These are phyloP conservation scores for Colletotrichum sojae DNA, from an alignment of 2,329 filamentous ascomycete species.

Conservation along the genomic window DNA sequence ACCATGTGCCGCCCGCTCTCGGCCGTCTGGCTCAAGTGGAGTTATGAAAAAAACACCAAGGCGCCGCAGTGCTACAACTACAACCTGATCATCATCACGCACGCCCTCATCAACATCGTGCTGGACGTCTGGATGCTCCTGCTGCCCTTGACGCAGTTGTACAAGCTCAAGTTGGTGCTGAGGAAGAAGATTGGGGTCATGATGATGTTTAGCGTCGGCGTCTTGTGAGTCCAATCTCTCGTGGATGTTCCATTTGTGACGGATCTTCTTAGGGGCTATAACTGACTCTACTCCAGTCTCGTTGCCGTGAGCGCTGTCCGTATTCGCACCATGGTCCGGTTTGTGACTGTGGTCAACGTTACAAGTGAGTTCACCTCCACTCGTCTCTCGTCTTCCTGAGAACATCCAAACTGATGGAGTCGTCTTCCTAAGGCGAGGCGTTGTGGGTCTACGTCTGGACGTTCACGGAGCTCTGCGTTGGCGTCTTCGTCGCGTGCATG, in stretches of 20 bases:
- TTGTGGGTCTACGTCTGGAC: conserved; percentile 24
- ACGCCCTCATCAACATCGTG: conserved; percentile 41
- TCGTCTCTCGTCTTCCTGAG: not conserved
- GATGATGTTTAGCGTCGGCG: conserved; percentile 13
- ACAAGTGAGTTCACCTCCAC: not conserved
- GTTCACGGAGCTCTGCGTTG: conserved; percentile 16
- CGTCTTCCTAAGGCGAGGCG: not conserved
- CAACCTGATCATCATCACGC: not conserved
- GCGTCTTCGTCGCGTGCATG: conserved; percentile 9
- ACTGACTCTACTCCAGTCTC: not conserved
- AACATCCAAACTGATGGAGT: not conserved
- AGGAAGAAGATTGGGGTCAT: conserved; percentile 41
- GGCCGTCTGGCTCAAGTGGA: conserved; percentile 11
- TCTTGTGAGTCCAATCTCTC: not conserved
- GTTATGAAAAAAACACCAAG: not conserved
- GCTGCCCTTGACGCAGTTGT: conserved; percentile 41
- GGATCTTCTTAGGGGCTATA: too few relatives aligned
- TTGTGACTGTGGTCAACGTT: not conserved
- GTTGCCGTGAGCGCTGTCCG: conserved; percentile 12
- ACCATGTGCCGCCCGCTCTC: conserved; percentile 9
- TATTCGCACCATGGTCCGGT: not conserved
- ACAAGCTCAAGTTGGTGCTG: conserved; percentile 39
- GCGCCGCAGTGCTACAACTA: conserved; percentile 2
- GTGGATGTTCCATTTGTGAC: too few relatives aligned
- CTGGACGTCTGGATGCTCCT: conserved; percentile 44